Conservation (phyloP, 2,329 filamentous ascomycete genomes). For the Epichloe glyceriae region DNA sequence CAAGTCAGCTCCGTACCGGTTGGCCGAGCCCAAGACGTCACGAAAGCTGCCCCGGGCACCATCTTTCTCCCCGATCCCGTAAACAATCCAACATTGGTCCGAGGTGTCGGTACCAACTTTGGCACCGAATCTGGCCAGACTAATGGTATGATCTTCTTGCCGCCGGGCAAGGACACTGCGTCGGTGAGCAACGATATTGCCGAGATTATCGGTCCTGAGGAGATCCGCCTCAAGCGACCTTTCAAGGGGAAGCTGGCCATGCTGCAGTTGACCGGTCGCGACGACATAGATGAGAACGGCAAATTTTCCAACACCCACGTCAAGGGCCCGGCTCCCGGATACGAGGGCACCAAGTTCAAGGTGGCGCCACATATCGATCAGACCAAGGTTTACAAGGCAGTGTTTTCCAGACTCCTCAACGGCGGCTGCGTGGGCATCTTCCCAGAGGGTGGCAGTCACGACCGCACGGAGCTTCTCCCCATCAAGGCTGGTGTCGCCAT, state of each 20-base stretch:
- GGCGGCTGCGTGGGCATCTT: conserved; percentile 94
- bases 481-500: conserved; percentile 95
- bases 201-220: conserved; percentile 66
- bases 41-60: conserved; percentile 64
- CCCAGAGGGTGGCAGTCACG: conserved; percentile 91
- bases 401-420: conserved; percentile 68
- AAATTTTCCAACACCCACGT: conserved; percentile 43
- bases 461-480: conserved; percentile 80
- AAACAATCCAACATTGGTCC: conserved; percentile 69
- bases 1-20: conserved; percentile 88
- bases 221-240: conserved; percentile 74
- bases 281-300: conserved; percentile 56
- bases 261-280: conserved; percentile 68
- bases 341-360: conserved; percentile 71
- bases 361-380: conserved; percentile 89
- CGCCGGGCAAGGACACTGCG: conserved; percentile 63
- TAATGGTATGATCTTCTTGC: conserved; percentile 77
- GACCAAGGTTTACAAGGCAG: conserved; percentile 82
- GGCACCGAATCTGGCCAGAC: conserved; percentile 55
- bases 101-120: conserved; percentile 72
- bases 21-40: conserved; percentile 76
- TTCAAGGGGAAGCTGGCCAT: conserved; percentile 68
- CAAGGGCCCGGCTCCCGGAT: conserved; percentile 45
- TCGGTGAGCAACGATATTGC: conserved; percentile 74
- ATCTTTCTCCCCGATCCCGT: conserved; percentile 85